Evolutionary conservation across 768 basidiomycete species (phyloP), one percentile per base, ranked within the genome.

Genomic region (Rhizopogon salebrosus): DNA sequence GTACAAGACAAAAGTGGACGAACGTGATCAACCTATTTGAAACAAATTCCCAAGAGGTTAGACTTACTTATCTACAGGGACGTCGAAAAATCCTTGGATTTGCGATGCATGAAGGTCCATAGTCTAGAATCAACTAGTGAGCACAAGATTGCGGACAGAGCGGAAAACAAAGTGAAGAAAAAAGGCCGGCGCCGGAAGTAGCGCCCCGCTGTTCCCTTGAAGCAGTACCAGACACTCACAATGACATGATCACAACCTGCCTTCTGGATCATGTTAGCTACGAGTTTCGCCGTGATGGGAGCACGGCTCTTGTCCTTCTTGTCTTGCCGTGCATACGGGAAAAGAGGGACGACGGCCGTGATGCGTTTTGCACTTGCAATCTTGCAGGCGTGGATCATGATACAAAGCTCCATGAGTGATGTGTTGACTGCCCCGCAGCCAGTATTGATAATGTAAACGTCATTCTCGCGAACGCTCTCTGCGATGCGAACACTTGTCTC

Each of bases 31-130:
- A 48, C 51, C 51, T 10, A 31, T 40, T 41, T 23, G 20, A 26
- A 50, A 49, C 3, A 16, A 2, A 38, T n/a, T 35, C 22, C n/a
- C n/a, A n/a, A n/a, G 37, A 18, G 38, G 45, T 51, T 52, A 34
- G 53, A 83, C 92, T 80, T 67, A 95, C 92, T 99, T 98, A 79
- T 99, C 97, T 63, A 98, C 95, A 7, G 97, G 97, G 40, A 98
- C 95, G 70, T 98, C 95, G 70, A 99, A 99, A 76, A 99, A 99
- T 6, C 97, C 97, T 73, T 99, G 97, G 57, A 99, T 98, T 67
- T 99, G 97, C 2, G 93, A 95, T 29, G 97, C 97, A 67, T 99
- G 95, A 54, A 98, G 76, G 73, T 99, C 97, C 93, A 98, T 97
- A 8, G 95, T 98, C 92, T 95, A 58, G 29, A 26, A 36, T 35